Conservation (phyloP, 768 basidiomycete genomes). For the Exsudoporus frostii region DNA sequence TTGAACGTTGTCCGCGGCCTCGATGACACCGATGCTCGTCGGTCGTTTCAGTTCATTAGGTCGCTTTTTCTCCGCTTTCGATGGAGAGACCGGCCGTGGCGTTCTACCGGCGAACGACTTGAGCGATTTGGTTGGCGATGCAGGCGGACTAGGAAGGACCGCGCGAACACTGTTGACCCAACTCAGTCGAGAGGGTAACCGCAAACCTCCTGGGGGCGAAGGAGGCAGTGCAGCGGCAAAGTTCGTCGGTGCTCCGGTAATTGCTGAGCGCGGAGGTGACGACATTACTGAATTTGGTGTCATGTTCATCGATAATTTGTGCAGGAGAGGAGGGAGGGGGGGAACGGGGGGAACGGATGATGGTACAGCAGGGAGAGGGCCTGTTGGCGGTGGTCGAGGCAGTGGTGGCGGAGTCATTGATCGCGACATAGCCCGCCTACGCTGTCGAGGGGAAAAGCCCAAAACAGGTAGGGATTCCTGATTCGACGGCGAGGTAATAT, state of each 20-base stretch:
- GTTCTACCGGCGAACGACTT: slow-evolving; percentile 9
- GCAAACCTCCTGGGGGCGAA: slow-evolving; percentile 29
- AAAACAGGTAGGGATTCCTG: slow-evolving; percentile 19
- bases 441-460: slow-evolving; percentile 16
- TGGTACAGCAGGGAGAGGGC: slow-evolving; percentile 31
- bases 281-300: not conserved
- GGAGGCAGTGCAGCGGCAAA: slow-evolving; percentile 20
- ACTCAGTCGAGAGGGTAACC: slow-evolving; percentile 31
- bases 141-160: slow-evolving; percentile 30
- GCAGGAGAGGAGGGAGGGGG: slow-evolving; percentile 24
- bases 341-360: slow-evolving; percentile 24
- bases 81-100: not conserved
- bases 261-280: slow-evolving; percentile 11
- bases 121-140: slow-evolving; percentile 23
- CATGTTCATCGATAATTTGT: slow-evolving; percentile 13
- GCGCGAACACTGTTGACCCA: slow-evolving; percentile 27
- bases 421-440: slow-evolving; percentile 25
- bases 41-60: slow-evolving; percentile 20
- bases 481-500: slow-evolving; percentile 1
- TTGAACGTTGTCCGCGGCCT: slow-evolving; percentile 25
- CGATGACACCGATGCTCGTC: slow-evolving; percentile 29
- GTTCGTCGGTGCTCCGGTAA: not conserved
- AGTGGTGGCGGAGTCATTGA: slow-evolving; percentile 25
- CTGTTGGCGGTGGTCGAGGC: slow-evolving; percentile 27
- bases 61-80: slow-evolving; percentile 7